These are phyloP conservation scores for Austroboletus niveus DNA, from an alignment of 1,284 basidiomycete species.

Conservation along the genomic window DNA sequence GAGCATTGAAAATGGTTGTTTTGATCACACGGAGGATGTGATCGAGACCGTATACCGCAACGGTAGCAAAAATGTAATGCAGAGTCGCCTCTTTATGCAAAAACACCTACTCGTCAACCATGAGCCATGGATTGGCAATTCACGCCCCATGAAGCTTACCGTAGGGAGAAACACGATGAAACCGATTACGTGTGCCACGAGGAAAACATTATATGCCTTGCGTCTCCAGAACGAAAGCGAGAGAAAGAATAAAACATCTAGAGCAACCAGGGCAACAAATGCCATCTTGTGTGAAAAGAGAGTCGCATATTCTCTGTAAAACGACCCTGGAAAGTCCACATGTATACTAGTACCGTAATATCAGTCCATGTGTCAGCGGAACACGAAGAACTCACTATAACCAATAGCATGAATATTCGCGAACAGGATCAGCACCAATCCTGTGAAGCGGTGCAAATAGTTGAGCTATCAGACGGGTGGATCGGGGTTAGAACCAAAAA, in stretches of 20 bases:
- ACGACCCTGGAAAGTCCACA: conserved; percentile 49
- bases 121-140: background rate
- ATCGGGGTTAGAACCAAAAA: conserved; percentile 2
- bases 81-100: conserved; percentile 44
- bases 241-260: conserved; percentile 54
- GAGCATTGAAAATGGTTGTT: conserved; percentile 61
- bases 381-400: conserved; percentile 46
- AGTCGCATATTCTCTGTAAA: conserved; percentile 37
- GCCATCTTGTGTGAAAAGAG: conserved; percentile 46
- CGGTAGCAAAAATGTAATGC: conserved; percentile 51
- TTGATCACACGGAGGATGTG: conserved; percentile 63
- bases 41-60: conserved; percentile 65
- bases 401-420: conserved; percentile 66
- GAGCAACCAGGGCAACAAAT: conserved; percentile 47
- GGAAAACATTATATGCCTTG: conserved; percentile 58
- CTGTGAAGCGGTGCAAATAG: conserved; percentile 75
- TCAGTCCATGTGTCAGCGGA: background rate
- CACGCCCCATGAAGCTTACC: conserved; percentile 34
- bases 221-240: conserved; percentile 52
- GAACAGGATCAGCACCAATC: conserved; percentile 57
- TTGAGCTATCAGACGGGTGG: conserved; percentile 53
- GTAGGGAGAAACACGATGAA: conserved; percentile 47
- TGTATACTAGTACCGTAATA: conserved; percentile 47
- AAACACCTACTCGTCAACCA: conserved; percentile 36
- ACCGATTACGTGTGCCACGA: conserved; percentile 47